Percentiles rank a stretch among this genome's conserved stretches.
These are phyloP conservation scores for Cladosporium sp. DNA, from an alignment of 2,329 filamentous ascomycete species.

Conservation along the genomic window DNA sequence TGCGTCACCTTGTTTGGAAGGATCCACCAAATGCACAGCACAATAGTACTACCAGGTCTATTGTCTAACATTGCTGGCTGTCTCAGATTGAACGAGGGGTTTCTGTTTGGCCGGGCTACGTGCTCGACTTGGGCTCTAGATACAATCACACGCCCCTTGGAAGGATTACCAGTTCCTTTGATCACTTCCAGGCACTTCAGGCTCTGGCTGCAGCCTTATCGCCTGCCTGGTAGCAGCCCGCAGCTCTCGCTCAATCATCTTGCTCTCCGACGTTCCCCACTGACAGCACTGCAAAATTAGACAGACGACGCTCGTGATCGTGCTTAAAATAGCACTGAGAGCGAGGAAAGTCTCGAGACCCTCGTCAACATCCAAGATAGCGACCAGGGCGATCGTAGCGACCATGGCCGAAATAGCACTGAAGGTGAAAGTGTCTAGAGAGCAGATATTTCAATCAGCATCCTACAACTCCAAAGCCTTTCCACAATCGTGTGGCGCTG, in stretches of 20 bases:
- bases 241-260: slow-evolving; percentile 14
- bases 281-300: neutral
- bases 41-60: neutral
- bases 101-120: neutral
- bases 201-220: neutral
- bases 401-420: neutral
- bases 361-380: neutral
- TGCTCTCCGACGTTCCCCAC: slow-evolving; percentile 2
- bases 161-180: neutral
- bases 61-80: neutral
- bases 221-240: neutral
- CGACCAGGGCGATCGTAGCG: neutral
- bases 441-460: neutral
- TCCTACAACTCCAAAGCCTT: neutral
- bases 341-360: neutral
- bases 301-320: neutral
- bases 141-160: neutral
- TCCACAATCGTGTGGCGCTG: neutral
- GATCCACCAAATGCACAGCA: neutral
- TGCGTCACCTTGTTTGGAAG: neutral
- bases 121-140: neutral
- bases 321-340: neutral
- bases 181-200: neutral
- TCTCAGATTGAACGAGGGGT: neutral
- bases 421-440: neutral